Conservation (phyloP, 768 basidiomycete genomes). For the Xerocomus potaroensis region DNA sequence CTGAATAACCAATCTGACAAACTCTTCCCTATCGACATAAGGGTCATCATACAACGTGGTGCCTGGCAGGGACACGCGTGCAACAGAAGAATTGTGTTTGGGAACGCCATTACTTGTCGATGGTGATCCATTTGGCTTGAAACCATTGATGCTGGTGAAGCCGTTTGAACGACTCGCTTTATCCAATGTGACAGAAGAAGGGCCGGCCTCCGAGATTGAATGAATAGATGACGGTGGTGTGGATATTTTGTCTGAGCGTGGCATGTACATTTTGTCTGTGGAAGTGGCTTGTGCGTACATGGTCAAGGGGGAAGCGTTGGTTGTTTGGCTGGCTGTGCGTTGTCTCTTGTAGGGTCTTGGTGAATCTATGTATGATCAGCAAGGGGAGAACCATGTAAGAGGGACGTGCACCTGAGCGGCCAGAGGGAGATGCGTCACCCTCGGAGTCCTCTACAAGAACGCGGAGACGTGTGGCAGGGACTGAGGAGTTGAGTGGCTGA, state of each 20-base stretch:
- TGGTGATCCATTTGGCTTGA: conserved; percentile 35
- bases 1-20: conserved; percentile 84
- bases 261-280: conserved; percentile 46
- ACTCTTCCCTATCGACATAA: conserved; percentile 82
- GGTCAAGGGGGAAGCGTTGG: conserved; percentile 25
- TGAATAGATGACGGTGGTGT: conserved; percentile 43
- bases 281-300: conserved; percentile 20
- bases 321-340: conserved; percentile 46
- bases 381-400: conserved; percentile 5
- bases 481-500: conserved; percentile 38
- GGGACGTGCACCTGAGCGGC: conserved; percentile 21
- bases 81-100: conserved; percentile 47
- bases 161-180: conserved; percentile 30
- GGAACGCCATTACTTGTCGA: conserved; percentile 45
- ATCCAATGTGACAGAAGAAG: conserved; percentile 43
- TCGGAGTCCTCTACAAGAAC: conserved; percentile 55
- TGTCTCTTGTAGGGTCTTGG: conserved; percentile 67
- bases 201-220: conserved; percentile 44
- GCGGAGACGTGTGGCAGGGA: conserved; percentile 63
- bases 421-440: conserved; percentile 28
- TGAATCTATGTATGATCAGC: conserved; percentile 36
- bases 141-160: conserved; percentile 42
- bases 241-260: conserved; percentile 47
- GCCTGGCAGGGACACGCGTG: conserved; percentile 66
- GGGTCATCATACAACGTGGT: conserved; percentile 76